Evolutionary conservation across 2,329 filamentous ascomycete genomes (phyloP).

Genomic region (Hypoxylon sp.): DNA sequence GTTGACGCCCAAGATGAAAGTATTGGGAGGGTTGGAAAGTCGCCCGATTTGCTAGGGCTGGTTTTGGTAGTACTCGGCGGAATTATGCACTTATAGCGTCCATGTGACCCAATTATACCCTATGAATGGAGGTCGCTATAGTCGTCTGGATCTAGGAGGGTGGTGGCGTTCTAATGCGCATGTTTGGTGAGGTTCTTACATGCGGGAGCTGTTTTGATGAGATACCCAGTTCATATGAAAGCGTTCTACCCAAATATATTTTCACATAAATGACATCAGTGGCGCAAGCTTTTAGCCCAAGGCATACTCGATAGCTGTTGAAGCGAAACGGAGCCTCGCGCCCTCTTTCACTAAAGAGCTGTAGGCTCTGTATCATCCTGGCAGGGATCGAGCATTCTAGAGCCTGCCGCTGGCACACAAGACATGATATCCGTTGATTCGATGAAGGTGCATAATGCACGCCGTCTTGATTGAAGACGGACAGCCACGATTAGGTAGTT

Average conservation of each 20-base stretch:
- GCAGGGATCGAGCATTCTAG: not conserved
- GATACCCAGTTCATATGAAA: conserved; percentile 37
- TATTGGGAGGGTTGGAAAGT: conserved; percentile 11
- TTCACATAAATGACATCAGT: not conserved
- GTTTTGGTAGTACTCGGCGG: conserved; percentile 22
- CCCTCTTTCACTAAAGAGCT: not conserved
- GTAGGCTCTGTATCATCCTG: not conserved
- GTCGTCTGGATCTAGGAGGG: not conserved
- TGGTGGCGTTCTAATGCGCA: conserved; percentile 13
- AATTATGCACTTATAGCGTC: conserved; percentile 9
- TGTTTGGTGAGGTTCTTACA: not conserved
- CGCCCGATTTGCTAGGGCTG: conserved; percentile 19
- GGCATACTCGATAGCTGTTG: not conserved
- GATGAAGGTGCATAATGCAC: conserved; percentile 11
- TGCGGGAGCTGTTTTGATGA: conserved; percentile 15
- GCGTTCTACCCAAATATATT: conserved; percentile 9
- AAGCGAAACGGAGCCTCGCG: not conserved
- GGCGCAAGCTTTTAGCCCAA: not conserved
- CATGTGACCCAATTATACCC: conserved; percentile 12
- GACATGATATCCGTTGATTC: conserved; percentile 11
- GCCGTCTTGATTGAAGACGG: not conserved
- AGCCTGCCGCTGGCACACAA: conserved; percentile 31
- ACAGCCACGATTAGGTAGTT: not conserved
- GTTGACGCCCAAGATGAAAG: conserved; percentile 40
- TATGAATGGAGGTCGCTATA: not conserved